A percentile compares a stretch with the other conserved stretches of the same genome.
Conservation (phyloP, 2,329 filamentous ascomycete genomes). For the Purpureocillium takamizusanense region DNA sequence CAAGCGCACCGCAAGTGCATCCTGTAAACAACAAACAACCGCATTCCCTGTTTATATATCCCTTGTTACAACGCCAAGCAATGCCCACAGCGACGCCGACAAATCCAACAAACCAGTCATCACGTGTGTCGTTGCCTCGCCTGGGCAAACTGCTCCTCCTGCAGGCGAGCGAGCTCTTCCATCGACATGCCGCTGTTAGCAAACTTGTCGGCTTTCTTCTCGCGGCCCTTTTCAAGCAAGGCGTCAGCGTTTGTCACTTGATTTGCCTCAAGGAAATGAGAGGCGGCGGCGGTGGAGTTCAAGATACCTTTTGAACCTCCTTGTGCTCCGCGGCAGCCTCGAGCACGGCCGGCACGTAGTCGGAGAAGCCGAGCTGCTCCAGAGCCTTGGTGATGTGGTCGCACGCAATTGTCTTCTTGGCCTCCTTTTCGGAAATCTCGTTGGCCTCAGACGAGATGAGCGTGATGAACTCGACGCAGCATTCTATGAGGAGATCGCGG, state of each 20-base stretch:
- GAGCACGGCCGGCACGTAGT: conserved; percentile 82
- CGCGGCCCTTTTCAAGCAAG: conserved; percentile 59
- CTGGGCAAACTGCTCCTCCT: conserved; percentile 83
- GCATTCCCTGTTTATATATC: conserved; percentile 4
- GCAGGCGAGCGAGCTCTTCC: conserved; percentile 80
- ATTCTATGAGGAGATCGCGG: conserved; percentile 91
- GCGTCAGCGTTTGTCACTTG: not conserved
- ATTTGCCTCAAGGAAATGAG: too few species aligned
- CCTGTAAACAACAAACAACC: not conserved
- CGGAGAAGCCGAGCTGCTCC: conserved; percentile 82
- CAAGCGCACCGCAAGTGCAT: too few species aligned
- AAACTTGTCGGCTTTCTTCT: conserved; percentile 96
- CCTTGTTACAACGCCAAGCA: conserved; percentile 22
- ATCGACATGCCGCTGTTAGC: conserved; percentile 87
- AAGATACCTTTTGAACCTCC: conserved; percentile 74
- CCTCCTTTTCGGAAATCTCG: conserved; percentile 96
- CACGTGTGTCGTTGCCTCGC: conserved; percentile 37
- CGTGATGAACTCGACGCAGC: conserved; percentile 98
- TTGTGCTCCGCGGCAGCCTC: conserved; percentile 88
- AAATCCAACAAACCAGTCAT: conserved; percentile 4
- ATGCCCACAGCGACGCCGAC: conserved; percentile 19
- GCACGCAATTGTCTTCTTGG: conserved; percentile 97
- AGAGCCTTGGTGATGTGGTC: conserved; percentile 96
- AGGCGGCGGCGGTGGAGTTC: too few species aligned
- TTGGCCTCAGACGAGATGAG: conserved; percentile 98